Evolutionary conservation across 1,284 basidiomycete species (phyloP), one percentile per base, ranked within the genome.

Genomic region (Ustilago crameri): DNA sequence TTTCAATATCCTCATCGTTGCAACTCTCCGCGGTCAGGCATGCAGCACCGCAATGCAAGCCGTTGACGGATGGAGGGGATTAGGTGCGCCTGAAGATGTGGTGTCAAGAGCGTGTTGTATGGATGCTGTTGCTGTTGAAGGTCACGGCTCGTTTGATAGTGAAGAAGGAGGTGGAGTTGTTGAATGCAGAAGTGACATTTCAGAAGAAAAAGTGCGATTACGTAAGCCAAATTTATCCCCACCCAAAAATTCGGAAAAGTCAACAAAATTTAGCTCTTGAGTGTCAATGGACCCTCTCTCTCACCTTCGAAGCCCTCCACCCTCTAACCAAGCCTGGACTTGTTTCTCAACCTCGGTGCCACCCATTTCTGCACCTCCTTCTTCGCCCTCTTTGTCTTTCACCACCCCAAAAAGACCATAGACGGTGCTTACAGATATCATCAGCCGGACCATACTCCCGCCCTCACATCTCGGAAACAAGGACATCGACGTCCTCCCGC

Each of bases 1-100:
- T 67, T 91, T 90, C 57, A 95, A 79, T 61, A 96, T 89, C 91
- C 93, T 77, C 78, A 79, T 81, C n/a, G 15, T 41, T 47, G 45
- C 18, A 12, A 17, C 30, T 47, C 30, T 35, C 22, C 20, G 20
- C 12, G 26, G 12, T 24, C 8, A 23, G 12, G 55, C 55, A 65
- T 58, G 17, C 10, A 32, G 43, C 18, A 18, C 5, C 5, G 5
- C 9, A 5, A 17, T 37, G 9, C 35, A 9, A 37, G 35, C 35
- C 35, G 12, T 5, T 37, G 9, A n/a, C 35, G 30, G 12, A 5
- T 30, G 30, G 7, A 30, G 30, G 30, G 7, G 7, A 7, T 30
- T 30, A 12, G 30, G 12, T 30, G 5, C 30, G 30, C 12, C 30
- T 30, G 5, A 12, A 30, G 30, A 30, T 30, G 30, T n/a, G n/a